Evolutionary conservation across 331 rosid species (phyloP).

Genomic region (Malus hybrid): DNA sequence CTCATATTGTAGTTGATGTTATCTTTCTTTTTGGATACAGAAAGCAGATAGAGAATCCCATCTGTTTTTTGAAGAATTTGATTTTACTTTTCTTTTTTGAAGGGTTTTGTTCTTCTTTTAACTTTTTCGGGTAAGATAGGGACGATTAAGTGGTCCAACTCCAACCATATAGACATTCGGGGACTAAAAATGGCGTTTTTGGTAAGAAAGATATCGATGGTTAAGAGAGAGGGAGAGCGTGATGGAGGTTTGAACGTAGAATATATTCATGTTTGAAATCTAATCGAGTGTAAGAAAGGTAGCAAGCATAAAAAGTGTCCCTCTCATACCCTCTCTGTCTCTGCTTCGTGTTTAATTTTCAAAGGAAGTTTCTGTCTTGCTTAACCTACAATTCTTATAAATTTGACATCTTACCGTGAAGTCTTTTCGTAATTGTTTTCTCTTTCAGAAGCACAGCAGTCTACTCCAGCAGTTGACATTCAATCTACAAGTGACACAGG

Average conservation of each 20-base stretch:
- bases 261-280: constrained; percentile 42
- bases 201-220: constrained; percentile 1
- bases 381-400: not conserved
- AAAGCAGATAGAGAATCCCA: not conserved
- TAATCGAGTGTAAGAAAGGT: constrained; percentile 14
- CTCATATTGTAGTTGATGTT: constrained; percentile 4
- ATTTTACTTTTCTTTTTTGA: not conserved
- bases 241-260: constrained; percentile 24
- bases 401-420: not conserved
- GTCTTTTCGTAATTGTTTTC: constrained; percentile 2
- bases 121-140: not conserved
- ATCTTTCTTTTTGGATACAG: constrained; percentile 4
- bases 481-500: constrained; percentile 22
- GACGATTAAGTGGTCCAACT: not conserved
- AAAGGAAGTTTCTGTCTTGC: constrained; percentile 3
- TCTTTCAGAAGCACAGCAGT: constrained; percentile 34
- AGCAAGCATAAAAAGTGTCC: constrained; percentile 14
- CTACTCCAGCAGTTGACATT: constrained; percentile 24
- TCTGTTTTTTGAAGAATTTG: not conserved
- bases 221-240: constrained; percentile 16
- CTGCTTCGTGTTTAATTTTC: not conserved
- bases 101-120: constrained; percentile 5
- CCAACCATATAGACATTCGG: not conserved
- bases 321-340: not conserved
- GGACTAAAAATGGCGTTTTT: constrained; percentile 3